These are phyloP conservation scores for Lecanicillium sp. DNA, from an alignment of 2,329 filamentous ascomycete genomes.

Conservation along the genomic window DNA sequence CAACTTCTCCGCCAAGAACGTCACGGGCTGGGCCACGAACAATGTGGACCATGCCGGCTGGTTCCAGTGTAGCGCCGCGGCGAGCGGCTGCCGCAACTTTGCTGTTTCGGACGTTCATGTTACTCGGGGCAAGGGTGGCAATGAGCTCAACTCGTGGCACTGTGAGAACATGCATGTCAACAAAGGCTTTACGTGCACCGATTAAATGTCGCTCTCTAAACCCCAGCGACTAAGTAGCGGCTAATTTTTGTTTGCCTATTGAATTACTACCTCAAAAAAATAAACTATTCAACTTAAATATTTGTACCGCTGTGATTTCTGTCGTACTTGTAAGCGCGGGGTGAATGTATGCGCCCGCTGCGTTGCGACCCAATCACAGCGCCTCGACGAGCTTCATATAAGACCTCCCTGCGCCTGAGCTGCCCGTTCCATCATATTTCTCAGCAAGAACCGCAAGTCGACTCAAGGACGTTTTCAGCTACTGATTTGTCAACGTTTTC, in stretches of 20 bases:
- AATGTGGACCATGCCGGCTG: constrained; percentile 21
- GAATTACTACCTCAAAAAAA: no score
- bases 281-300: no score
- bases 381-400: no score
- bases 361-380: no score
- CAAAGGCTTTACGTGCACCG: constrained; percentile 6
- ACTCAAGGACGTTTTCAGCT: neutral
- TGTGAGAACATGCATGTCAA: constrained; percentile 13
- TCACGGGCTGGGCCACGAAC: constrained; percentile 24
- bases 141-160: constrained; percentile 15
- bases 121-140: constrained; percentile 14
- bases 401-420: no score
- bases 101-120: constrained; percentile 22
- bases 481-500: neutral
- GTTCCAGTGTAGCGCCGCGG: constrained; percentile 27
- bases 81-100: constrained; percentile 27
- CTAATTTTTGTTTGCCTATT: neutral
- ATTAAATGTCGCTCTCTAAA: no score
- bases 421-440: no score
- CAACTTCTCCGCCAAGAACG: constrained; percentile 22
- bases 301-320: no score
- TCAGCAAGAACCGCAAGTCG: no score
- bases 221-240: neutral
- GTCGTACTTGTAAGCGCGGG: no score
- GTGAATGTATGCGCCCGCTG: no score